Conservation (phyloP, 371 early-diverging fungal genomes). For the Mucor ambiguus region DNA sequence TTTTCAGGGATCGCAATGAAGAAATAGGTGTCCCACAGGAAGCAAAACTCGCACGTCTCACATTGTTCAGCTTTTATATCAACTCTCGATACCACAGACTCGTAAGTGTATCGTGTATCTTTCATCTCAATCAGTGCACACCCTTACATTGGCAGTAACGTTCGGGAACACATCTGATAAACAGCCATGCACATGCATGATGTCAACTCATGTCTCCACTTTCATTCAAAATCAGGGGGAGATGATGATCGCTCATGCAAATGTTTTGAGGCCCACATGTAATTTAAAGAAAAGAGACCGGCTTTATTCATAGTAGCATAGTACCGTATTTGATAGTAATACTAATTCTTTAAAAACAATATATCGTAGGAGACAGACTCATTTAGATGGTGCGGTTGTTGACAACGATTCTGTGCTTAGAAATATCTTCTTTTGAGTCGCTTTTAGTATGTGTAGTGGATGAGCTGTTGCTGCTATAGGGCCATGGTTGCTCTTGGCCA, state of each 20-base stretch:
- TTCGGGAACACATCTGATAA: too few relatives aligned
- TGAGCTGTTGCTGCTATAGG: not conserved
- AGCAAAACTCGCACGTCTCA: not conserved
- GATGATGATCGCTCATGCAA: not conserved
- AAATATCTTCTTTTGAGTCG: not conserved
- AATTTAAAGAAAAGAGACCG: not conserved
- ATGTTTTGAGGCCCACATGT: not conserved
- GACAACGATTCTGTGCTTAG: not conserved
- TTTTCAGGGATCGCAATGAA: not conserved
- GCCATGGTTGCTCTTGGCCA: conserved; percentile 56
- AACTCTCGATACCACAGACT: not conserved
- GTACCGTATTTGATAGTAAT: not conserved
- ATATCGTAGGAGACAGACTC: not conserved
- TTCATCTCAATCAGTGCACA: too few relatives aligned
- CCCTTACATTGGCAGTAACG: too few relatives aligned
- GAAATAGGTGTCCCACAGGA: not conserved
- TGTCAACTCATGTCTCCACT: not conserved
- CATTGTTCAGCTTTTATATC: not conserved
- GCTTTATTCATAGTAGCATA: not conserved
- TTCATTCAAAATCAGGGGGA: not conserved
- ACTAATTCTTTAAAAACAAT: not conserved
- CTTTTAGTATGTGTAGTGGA: not conserved
- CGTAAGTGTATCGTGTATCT: too few relatives aligned
- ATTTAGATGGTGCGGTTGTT: not conserved
- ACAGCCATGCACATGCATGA: too few relatives aligned